A percentile compares a stretch with the other conserved stretches of the same genome.
Evolutionary conservation across 352 stramenopile genomes (phyloP).

Genomic region (Globisporangium barbulae): DNA sequence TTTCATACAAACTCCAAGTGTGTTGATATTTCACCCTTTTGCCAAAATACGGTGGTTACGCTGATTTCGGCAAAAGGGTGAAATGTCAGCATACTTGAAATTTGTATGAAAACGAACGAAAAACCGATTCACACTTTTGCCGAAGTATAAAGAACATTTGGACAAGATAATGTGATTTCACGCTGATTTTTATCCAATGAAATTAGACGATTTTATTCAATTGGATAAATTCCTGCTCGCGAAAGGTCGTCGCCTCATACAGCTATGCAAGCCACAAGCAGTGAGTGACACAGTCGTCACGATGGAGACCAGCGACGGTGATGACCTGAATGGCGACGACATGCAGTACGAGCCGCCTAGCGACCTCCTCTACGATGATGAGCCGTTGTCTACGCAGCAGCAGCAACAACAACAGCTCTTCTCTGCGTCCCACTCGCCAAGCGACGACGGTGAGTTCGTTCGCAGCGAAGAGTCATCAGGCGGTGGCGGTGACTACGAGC

Average conservation of each 20-base stretch:
- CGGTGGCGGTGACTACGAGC: background rate
- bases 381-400: background rate
- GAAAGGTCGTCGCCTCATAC: background rate
- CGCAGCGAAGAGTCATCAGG: background rate
- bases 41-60: no score
- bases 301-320: background rate
- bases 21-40: no score
- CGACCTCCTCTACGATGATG: background rate
- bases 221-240: no score
- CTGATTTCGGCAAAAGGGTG: no score
- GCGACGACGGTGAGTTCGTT: background rate
- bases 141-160: no score
- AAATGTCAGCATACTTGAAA: no score
- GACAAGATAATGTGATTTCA: no score
- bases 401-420: background rate
- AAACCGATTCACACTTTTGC: no score
- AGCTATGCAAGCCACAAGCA: background rate
- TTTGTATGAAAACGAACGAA: no score
- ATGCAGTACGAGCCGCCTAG: slow-evolving; percentile 4
- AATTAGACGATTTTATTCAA: no score
- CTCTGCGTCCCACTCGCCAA: background rate
- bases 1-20: no score
- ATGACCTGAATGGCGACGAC: background rate
- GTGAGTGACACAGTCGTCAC: background rate
- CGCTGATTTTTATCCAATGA: no score